Base-by-base conservation (phyloP, 495 filamentous ascomycete genomes). In the Aspergillus panamensis region DNA sequence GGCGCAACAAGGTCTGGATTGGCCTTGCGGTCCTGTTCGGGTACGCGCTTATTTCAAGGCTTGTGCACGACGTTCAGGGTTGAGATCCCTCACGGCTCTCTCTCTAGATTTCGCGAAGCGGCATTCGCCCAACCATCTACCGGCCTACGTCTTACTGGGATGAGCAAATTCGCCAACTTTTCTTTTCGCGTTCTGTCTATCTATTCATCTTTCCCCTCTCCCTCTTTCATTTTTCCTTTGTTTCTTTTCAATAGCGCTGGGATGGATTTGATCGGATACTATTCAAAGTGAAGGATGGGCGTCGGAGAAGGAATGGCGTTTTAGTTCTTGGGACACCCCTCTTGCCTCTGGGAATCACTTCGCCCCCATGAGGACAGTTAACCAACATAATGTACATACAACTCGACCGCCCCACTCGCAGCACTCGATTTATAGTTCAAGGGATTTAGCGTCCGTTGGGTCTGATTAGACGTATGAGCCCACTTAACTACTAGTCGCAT, bases 21-120 rank as follows among this genome's bases (percentile, higher is more conserved):
- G 81, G 80, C 4, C 79, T 87, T 14, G 84, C 73, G 1, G 66
- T 87, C 10, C 69, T 96, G 35, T 87, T 96, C 62, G 74, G 84
- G 6, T 96, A 93, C 71, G 90, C 91, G 12, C 69, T 96, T 48
- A 75, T 96, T 31, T 85, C 88, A 17, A 78, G 92, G 66, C 66
- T 93, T 29, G 71, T 95, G 6, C 88, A 77, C 17, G 82, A 84
- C 56, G 75, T 80, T 48, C 72, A 69, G 59, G 71, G 66, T 59
- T 77, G 59, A 71, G 48, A 8, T 19, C 37, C 12, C 25, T 35
- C 31, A 8, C 16, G 58, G 62, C 58, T 45, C 39, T 61, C 59
- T 59, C 61, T 60, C 60, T 59, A 63, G 63, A 58, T 45, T 49
- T 51, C 35, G 8, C 8, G 35, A 39, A 10, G 14, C 6, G 14